Percentiles rank a stretch among this genome's conserved stretches.
These are phyloP conservation scores for Nicotiana otophora DNA, from an alignment of 257 asterid genomes.

Conservation along the genomic window DNA sequence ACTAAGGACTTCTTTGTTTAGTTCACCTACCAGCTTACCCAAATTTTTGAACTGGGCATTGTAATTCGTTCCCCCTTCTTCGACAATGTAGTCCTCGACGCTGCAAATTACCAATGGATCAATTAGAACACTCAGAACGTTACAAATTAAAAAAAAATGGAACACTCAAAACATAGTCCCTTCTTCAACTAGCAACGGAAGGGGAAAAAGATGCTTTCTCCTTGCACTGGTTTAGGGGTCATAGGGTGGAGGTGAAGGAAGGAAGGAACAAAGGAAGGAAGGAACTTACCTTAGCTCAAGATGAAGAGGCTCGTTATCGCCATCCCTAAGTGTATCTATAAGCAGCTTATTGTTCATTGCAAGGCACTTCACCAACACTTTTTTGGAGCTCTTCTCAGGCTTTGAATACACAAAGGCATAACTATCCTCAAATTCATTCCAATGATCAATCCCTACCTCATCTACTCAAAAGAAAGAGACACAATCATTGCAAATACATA, in stretches of 20 bases:
- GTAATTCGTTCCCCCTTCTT: slow-evolving; percentile 39
- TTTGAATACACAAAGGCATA: slow-evolving; percentile 68
- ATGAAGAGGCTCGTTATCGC: slow-evolving; percentile 49
- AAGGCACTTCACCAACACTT: slow-evolving; percentile 64
- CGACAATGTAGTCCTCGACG: slow-evolving; percentile 41
- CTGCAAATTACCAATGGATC: slow-evolving; percentile 23
- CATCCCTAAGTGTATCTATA: slow-evolving; percentile 62
- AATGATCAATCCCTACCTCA: slow-evolving; percentile 63
- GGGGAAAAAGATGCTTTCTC: neutral
- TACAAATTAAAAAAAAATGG: neutral
- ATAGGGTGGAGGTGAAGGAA: neutral
- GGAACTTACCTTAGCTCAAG: slow-evolving; percentile 52
- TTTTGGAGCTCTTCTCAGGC: slow-evolving; percentile 50
- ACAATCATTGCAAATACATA: neutral
- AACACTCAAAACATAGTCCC: neutral
- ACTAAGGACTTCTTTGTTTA: slow-evolving; percentile 34
- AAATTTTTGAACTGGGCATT: slow-evolving; percentile 57
- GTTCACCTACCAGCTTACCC: slow-evolving; percentile 47
- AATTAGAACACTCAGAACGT: neutral
- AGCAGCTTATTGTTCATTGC: slow-evolving; percentile 58
- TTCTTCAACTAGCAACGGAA: neutral
- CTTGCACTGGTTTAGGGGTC: neutral
- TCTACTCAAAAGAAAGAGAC: slow-evolving; percentile 30
- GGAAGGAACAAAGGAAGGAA: neutral
- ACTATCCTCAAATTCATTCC: slow-evolving; percentile 62